phyloP scores from a whole-genome alignment of 2,329 filamentous ascomycete species.

The Graphium sp. region DNA sequence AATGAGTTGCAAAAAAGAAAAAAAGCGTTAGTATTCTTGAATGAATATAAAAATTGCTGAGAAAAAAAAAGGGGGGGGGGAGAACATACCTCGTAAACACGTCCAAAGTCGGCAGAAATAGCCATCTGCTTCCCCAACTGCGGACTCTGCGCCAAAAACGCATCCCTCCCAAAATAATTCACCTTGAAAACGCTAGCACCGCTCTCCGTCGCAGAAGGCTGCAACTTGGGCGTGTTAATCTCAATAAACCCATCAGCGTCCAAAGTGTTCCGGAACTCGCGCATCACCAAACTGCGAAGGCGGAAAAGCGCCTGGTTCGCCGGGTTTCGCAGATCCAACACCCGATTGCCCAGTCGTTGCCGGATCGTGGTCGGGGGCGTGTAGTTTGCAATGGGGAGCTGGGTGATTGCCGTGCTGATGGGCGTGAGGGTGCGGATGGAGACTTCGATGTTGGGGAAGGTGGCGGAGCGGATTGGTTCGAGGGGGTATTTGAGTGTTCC shows the following conservation, averaged over 20 bases:
- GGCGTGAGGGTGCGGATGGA: slow-evolving; percentile 40
- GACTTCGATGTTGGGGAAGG: slow-evolving; percentile 61
- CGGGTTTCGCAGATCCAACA: slow-evolving; percentile 74
- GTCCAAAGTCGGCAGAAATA: slow-evolving; percentile 75
- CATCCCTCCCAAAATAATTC: slow-evolving; percentile 76
- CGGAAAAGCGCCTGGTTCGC: slow-evolving; percentile 79
- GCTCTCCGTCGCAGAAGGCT: slow-evolving; percentile 79
- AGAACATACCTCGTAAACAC: slow-evolving; percentile 91
- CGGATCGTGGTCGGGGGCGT: slow-evolving; percentile 43
- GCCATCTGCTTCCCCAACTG: slow-evolving; percentile 89
- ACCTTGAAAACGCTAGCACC: slow-evolving; percentile 84
- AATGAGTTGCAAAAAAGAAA: too few species aligned
- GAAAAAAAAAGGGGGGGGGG: too few species aligned
- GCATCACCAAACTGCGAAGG: slow-evolving; percentile 64
- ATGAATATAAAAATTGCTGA: too few species aligned
- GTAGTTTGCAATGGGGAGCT: slow-evolving; percentile 31
- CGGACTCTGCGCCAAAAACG: slow-evolving; percentile 81
- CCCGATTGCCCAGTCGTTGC: slow-evolving; percentile 59
- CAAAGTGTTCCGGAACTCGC: slow-evolving; percentile 62
- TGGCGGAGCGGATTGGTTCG: slow-evolving; percentile 58
- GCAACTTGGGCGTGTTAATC: slow-evolving; percentile 85
- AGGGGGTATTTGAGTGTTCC: slow-evolving; percentile 59
- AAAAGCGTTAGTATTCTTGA: too few species aligned
- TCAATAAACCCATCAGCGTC: slow-evolving; percentile 71
- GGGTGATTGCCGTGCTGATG: slow-evolving; percentile 28